These are phyloP conservation scores for Avena eriantha DNA, from an alignment of 176 grass and related monocot genomes.

Conservation along the genomic window DNA sequence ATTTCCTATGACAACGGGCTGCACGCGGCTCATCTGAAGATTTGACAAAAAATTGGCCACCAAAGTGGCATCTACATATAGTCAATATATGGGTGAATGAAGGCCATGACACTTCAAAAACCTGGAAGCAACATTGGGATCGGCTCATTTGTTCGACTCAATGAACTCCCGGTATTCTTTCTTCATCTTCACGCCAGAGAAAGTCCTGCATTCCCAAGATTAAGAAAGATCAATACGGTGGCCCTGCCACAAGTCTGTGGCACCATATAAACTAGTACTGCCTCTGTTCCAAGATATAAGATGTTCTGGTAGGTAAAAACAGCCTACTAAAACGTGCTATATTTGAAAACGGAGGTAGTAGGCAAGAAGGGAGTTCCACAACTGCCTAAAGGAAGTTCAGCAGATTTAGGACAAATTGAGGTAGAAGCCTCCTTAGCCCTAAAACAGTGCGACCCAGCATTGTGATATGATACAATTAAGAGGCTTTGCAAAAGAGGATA, in stretches of 20 bases:
- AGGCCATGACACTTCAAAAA: slow-evolving; percentile 31
- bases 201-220: slow-evolving; percentile 65
- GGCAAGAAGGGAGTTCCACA: background rate
- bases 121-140: background rate
- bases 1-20: slow-evolving; percentile 29
- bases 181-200: slow-evolving; percentile 97
- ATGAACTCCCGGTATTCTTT: slow-evolving; percentile 96
- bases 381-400: background rate
- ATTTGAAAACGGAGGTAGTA: too few relatives aligned
- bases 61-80: slow-evolving; percentile 30
- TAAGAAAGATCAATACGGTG: slow-evolving; percentile 34
- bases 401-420: background rate
- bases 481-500: background rate
- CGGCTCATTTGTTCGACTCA: slow-evolving; percentile 80
- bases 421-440: background rate
- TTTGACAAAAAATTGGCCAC: slow-evolving; percentile 49
- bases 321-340: too few relatives aligned
- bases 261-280: background rate
- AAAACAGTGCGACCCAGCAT: background rate
- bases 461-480: background rate
- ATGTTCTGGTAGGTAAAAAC: too few relatives aligned
- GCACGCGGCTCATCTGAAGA: slow-evolving; percentile 27
- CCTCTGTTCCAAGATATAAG: too few relatives aligned
- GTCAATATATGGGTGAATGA: slow-evolving; percentile 13
- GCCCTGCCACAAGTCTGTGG: too few relatives aligned